These are phyloP conservation scores for Ogataea pignaliae DNA, from an alignment of 805 yeast genomes.

Conservation along the genomic window DNA sequence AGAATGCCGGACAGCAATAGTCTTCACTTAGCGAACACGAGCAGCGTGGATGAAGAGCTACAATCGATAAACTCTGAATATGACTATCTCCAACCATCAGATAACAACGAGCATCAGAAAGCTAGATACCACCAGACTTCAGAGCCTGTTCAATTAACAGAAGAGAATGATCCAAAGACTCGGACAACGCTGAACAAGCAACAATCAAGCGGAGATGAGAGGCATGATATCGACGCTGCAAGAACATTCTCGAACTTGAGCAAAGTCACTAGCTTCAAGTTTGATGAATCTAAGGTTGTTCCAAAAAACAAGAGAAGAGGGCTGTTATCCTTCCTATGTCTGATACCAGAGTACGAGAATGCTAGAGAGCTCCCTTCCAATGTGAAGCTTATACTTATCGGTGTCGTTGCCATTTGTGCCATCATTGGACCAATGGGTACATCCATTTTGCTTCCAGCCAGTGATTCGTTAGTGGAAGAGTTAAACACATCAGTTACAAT, in stretches of 20 bases:
- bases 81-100: neutral
- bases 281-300: slow-evolving; percentile 27
- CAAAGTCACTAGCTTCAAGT: slow-evolving; percentile 16
- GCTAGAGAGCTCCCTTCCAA: slow-evolving; percentile 56
- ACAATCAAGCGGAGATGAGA: too few relatives aligned
- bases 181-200: neutral
- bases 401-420: slow-evolving; percentile 68
- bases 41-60: neutral
- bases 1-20: too few relatives aligned
- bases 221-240: neutral
- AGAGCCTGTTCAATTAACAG: neutral
- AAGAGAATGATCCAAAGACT: neutral
- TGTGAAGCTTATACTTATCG: slow-evolving; percentile 51
- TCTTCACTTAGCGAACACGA: too few relatives aligned
- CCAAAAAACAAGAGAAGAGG: slow-evolving; percentile 53
- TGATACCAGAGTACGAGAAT: slow-evolving; percentile 69
- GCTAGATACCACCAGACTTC: neutral
- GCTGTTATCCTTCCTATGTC: slow-evolving; percentile 42
- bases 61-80: slow-evolving; percentile 1
- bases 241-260: slow-evolving; percentile 4
- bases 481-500: slow-evolving; percentile 53
- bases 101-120: neutral
- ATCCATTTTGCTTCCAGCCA: slow-evolving; percentile 76
- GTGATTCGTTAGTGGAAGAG: slow-evolving; percentile 50
- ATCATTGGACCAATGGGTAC: slow-evolving; percentile 88